Conservation (phyloP, 1,284 basidiomycete species). For the Volvariella volvacea region DNA sequence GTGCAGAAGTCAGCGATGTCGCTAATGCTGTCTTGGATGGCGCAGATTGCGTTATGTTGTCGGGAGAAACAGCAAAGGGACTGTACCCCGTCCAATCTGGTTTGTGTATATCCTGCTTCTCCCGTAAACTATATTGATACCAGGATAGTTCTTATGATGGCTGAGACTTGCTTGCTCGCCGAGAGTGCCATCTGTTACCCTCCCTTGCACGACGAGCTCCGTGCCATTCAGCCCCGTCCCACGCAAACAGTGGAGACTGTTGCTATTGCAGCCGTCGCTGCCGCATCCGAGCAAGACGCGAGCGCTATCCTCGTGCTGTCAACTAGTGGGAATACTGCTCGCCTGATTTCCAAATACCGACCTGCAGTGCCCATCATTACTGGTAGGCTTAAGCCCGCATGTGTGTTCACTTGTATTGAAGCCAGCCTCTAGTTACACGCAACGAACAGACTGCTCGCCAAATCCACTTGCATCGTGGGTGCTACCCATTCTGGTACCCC, state of each 20-base stretch:
- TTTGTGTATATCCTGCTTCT: conserved; percentile 25
- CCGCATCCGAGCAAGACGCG: conserved; percentile 90
- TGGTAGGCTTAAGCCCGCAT: conserved; percentile 18
- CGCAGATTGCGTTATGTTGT: conserved; percentile 97
- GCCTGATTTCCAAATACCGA: conserved; percentile 95
- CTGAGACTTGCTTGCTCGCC: conserved; percentile 93
- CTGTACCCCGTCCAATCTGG: conserved; percentile 90
- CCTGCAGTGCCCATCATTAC: conserved; percentile 93
- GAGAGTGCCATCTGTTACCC: conserved; percentile 93
- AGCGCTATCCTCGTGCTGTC: conserved; percentile 95
- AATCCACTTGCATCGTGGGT: conserved; percentile 94
- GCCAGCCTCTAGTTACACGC: conserved; percentile 70
- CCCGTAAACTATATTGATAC: conserved; percentile 4
- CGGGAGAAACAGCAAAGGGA: conserved; percentile 96
- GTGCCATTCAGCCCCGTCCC: conserved; percentile 72
- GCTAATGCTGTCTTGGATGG: conserved; percentile 97
- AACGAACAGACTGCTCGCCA: conserved; percentile 95
- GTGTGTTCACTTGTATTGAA: conserved; percentile 4
- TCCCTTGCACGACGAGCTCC: conserved; percentile 86
- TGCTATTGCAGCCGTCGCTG: conserved; percentile 89
- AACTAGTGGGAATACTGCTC: conserved; percentile 94
- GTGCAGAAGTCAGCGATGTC: conserved; percentile 95
- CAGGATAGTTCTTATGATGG: conserved; percentile 88
- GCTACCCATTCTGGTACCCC: conserved; percentile 96
- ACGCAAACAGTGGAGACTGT: conserved; percentile 93